These are phyloP conservation scores for Aspergillus eucalypticola DNA, from an alignment of 2,329 filamentous ascomycete species.

Conservation along the genomic window DNA sequence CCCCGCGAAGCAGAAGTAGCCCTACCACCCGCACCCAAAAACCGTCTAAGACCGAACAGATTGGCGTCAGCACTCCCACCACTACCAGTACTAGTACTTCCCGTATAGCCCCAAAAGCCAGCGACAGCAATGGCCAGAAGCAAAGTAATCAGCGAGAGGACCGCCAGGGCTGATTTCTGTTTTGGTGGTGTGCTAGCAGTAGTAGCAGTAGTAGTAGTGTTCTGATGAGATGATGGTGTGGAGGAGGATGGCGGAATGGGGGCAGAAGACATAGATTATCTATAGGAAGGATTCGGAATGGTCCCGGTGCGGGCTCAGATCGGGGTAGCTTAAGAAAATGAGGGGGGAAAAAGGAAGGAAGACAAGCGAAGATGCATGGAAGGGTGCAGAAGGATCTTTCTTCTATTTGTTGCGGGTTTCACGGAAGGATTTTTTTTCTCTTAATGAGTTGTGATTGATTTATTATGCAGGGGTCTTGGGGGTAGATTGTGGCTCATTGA, in stretches of 20 bases:
- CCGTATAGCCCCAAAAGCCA: not conserved
- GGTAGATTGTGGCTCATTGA: not conserved
- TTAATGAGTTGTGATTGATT: not conserved
- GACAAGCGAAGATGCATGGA: not conserved
- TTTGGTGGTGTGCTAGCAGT: not conserved
- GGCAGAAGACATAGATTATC: not conserved
- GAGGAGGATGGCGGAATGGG: not conserved
- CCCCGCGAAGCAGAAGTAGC: not conserved
- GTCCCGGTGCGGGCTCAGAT: not conserved
- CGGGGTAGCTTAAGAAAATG: not conserved
- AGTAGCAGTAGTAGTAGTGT: not conserved
- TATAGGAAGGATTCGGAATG: not conserved
- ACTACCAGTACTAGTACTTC: not conserved
- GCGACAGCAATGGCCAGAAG: not conserved
- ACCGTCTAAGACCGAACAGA: conserved; percentile 30
- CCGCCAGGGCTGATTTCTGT: not conserved
- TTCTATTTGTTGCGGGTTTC: no score
- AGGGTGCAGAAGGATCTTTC: not conserved
- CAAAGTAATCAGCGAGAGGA: not conserved
- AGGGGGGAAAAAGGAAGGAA: not conserved
- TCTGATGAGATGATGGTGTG: not conserved
- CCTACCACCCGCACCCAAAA: conserved; percentile 16
- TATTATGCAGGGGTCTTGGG: not conserved
- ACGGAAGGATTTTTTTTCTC: not conserved
- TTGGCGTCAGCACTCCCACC: conserved; percentile 17